Percentiles rank a stretch among this genome's conserved stretches.
These are phyloP conservation scores for Termitomyces sp. DNA, from an alignment of 768 basidiomycete genomes.

Conservation along the genomic window DNA sequence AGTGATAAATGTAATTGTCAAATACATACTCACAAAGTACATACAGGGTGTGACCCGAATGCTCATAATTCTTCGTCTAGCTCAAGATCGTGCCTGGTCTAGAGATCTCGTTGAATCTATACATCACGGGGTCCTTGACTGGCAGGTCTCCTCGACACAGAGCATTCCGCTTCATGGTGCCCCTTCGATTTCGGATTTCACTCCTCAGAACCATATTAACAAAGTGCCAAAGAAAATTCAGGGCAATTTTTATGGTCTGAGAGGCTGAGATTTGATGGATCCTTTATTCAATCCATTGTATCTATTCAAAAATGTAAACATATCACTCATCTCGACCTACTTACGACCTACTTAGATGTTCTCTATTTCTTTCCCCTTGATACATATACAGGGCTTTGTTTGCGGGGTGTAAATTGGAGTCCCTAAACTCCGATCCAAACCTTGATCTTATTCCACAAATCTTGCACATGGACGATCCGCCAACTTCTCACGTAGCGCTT, in stretches of 20 bases:
- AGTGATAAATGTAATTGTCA: slow-evolving; percentile 8
- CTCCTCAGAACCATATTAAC: not conserved
- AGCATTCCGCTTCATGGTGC: slow-evolving; percentile 20
- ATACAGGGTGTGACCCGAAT: slow-evolving; percentile 19
- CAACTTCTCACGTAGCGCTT: slow-evolving; percentile 28
- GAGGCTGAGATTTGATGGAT: not conserved
- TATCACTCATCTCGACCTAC: not conserved
- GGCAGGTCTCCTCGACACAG: slow-evolving; percentile 21
- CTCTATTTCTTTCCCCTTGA: not conserved
- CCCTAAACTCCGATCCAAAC: not conserved
- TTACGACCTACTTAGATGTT: not conserved
- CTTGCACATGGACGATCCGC: slow-evolving; percentile 1
- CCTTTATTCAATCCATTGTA: not conserved
- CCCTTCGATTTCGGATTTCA: slow-evolving; percentile 10
- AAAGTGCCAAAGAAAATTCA: not conserved
- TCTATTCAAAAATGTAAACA: not conserved
- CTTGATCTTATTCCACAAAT: not conserved
- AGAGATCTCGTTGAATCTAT: slow-evolving; percentile 18
- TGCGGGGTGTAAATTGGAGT: not conserved
- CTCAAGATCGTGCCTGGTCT: slow-evolving; percentile 23
- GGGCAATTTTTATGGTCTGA: not conserved
- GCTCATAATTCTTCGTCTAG: slow-evolving; percentile 19
- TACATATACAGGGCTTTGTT: not conserved
- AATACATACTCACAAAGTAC: too few species aligned
- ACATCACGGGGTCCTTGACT: slow-evolving; percentile 18